Percentiles rank a stretch among this genome's conserved stretches.
These are phyloP conservation scores for Phytophthora parvispora DNA, from an alignment of 352 stramenopile species.

Conservation along the genomic window DNA sequence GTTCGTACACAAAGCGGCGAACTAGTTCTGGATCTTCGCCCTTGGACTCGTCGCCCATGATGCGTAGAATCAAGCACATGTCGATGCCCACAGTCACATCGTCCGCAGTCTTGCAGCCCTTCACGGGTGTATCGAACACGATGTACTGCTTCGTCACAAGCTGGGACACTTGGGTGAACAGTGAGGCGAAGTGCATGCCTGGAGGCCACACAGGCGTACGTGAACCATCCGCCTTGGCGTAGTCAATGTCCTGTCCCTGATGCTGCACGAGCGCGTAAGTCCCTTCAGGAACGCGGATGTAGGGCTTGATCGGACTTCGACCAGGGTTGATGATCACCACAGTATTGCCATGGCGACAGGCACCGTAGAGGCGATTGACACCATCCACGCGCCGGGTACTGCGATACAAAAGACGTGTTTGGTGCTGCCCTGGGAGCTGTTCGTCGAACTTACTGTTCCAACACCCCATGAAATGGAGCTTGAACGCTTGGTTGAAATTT, in stretches of 20 bases:
- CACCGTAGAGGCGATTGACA: not conserved
- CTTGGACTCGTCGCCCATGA: constrained; percentile 81
- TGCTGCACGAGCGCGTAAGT: constrained; percentile 2
- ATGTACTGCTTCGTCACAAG: constrained; percentile 91
- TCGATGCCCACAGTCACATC: constrained; percentile 90
- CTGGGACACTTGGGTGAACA: constrained; percentile 83
- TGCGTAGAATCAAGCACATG: constrained; percentile 84
- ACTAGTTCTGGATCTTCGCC: constrained; percentile 85
- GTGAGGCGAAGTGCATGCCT: constrained; percentile 70
- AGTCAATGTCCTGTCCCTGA: not conserved
- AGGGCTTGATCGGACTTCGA: not conserved
- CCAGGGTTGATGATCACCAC: constrained; percentile 1
- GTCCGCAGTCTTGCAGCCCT: constrained; percentile 88
- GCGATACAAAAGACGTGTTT: constrained; percentile 33
- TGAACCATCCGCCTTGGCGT: constrained; percentile 29
- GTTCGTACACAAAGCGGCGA: constrained; percentile 87
- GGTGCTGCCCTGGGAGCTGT: constrained; percentile 14
- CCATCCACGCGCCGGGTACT: constrained; percentile 1
- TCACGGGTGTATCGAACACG: constrained; percentile 85
- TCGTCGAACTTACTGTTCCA: constrained; percentile 4
- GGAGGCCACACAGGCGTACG: constrained; percentile 67
- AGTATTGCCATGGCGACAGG: constrained; percentile 1
- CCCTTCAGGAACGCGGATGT: constrained; percentile 1
- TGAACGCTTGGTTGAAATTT: not conserved
- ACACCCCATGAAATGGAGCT: constrained; percentile 2